Evolutionary conservation across 1,284 basidiomycete genomes (phyloP).

Genomic region (Pseudomicrostroma phylloplanum): DNA sequence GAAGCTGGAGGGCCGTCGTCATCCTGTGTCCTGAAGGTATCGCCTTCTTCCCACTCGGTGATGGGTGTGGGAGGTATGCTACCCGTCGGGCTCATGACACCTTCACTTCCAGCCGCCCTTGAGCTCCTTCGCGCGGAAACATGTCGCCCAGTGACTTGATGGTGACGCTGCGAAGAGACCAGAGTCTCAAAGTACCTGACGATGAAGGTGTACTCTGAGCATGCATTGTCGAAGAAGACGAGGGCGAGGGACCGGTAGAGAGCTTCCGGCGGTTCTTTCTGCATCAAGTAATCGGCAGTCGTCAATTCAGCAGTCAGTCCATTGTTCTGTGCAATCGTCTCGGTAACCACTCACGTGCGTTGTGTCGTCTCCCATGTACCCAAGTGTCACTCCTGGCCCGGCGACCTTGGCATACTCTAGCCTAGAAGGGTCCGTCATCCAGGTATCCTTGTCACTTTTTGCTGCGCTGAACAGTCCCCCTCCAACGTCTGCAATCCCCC

Average conservation of each 20-base stretch:
- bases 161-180: not conserved
- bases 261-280: conserved; percentile 32
- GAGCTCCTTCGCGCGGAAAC: not conserved
- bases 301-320: no score
- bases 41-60: not conserved
- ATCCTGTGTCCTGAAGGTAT: not conserved
- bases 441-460: conserved; percentile 19
- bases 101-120: not conserved
- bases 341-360: conserved; percentile 3
- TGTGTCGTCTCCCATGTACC: conserved; percentile 43
- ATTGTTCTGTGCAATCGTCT: no score
- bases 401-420: conserved; percentile 27
- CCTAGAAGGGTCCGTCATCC: conserved; percentile 22
- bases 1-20: conserved; percentile 1
- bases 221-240: conserved; percentile 44
- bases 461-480: not conserved
- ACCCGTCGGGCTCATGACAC: not conserved
- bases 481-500: conserved; percentile 9
- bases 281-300: no score
- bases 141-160: no score
- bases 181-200: conserved; percentile 41
- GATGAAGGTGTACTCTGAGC: conserved; percentile 45
- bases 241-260: conserved; percentile 41
- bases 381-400: conserved; percentile 29
- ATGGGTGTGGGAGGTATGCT: not conserved